Conservation (phyloP, 768 basidiomycete genomes). For the Coprinellus aureogranulatus region DNA sequence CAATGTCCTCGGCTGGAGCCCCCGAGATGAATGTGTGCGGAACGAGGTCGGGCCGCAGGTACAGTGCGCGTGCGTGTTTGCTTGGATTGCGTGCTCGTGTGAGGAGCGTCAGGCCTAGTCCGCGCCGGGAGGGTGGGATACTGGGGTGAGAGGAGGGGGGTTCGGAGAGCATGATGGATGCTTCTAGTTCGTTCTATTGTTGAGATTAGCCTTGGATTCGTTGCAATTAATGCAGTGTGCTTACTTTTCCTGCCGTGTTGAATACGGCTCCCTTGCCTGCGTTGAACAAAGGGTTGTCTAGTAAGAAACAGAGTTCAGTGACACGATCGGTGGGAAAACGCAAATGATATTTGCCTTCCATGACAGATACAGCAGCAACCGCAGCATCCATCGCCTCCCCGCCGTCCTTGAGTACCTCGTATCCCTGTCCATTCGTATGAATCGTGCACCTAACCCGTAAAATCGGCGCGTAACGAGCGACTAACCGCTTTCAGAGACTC, state of each 20-base stretch:
- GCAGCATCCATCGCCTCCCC: constrained; percentile 84
- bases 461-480: not conserved
- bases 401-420: constrained; percentile 58
- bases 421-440: constrained; percentile 38
- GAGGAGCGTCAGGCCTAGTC: constrained; percentile 62
- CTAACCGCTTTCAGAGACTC: constrained; percentile 50
- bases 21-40: constrained; percentile 76
- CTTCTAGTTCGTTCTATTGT: constrained; percentile 76
- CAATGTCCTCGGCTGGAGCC: constrained; percentile 57
- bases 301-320: not conserved
- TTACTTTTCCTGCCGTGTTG: constrained; percentile 74
- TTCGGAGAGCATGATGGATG: constrained; percentile 77
- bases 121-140: constrained; percentile 59
- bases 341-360: constrained; percentile 57
- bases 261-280: constrained; percentile 80
- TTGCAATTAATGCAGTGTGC: not conserved
- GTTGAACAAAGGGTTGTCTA: constrained; percentile 79
- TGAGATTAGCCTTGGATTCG: not conserved
- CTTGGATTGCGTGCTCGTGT: constrained; percentile 72
- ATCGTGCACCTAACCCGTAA: not conserved
- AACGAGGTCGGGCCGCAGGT: constrained; percentile 59
- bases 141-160: constrained; percentile 65
- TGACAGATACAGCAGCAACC: constrained; percentile 64
- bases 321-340: not conserved
- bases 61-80: constrained; percentile 64